These are phyloP conservation scores for Serpula lacrymans DNA, from an alignment of 768 basidiomycete genomes.

Conservation along the genomic window DNA sequence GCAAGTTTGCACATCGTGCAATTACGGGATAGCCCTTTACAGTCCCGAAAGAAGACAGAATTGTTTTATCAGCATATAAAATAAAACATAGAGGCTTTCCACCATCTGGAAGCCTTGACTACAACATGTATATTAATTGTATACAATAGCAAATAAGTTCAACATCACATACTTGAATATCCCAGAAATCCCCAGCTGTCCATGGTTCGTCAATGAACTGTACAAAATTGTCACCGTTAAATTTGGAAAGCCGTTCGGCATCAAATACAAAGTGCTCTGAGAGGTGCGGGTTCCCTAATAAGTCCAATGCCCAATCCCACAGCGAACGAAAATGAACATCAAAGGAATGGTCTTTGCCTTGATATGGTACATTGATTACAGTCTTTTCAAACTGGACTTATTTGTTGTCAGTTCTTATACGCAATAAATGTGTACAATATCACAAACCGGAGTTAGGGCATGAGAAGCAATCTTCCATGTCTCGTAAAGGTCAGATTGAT, in stretches of 20 bases:
- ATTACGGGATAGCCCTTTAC: slow-evolving; percentile 36
- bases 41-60: slow-evolving; percentile 36
- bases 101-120: slow-evolving; percentile 2
- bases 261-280: slow-evolving; percentile 28
- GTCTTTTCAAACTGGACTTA: slow-evolving; percentile 13
- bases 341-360: slow-evolving; percentile 10
- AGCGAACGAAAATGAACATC: slow-evolving; percentile 19
- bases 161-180: slow-evolving; percentile 31
- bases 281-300: slow-evolving; percentile 24
- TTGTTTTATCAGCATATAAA: slow-evolving; percentile 39
- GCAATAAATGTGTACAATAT: neutral
- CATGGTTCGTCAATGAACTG: slow-evolving; percentile 35
- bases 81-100: slow-evolving; percentile 29
- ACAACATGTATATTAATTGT: neutral
- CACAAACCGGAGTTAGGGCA: slow-evolving; percentile 7
- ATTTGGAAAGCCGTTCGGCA: slow-evolving; percentile 26
- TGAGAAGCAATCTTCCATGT: slow-evolving; percentile 17
- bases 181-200: slow-evolving; percentile 34
- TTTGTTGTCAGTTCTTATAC: neutral
- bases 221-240: slow-evolving; percentile 25
- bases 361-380: slow-evolving; percentile 15
- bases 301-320: slow-evolving; percentile 25
- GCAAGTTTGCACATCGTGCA: slow-evolving; percentile 30
- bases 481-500: slow-evolving; percentile 13
- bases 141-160: neutral